Base-by-base conservation (phyloP, 139 green algal species). In the Ettlia oleoabundans region DNA sequence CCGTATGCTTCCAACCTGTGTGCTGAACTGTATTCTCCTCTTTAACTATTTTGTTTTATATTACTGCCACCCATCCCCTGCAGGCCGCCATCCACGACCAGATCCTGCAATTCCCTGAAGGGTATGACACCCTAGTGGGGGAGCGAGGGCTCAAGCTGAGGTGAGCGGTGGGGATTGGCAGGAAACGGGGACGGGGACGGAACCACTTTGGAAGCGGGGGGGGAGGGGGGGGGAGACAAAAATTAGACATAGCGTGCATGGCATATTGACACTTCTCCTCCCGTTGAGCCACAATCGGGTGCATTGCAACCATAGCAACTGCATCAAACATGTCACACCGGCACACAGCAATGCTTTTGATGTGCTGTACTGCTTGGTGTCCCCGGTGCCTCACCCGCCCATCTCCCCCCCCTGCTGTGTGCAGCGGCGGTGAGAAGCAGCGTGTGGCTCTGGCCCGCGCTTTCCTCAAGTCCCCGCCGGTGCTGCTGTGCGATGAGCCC, bases 401-500 rank as follows among this genome's bases (percentile, higher is more conserved):
- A 67, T n/a, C n/a, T 10, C 61, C 7, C 30, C 32, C 5, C 10
- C 64, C 64, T 8, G 32, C 64, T 43, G 18, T 22, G 22, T 63
- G 42, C 70, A 77, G 89, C 70, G 96, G 96, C 28, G 96, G 96
- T 3, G 96, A 98, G 91, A 98, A 98, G 89, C 96, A 98, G 90
- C 89, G 96, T 0, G 94, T 98, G 40, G 94, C 96, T 6, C 93
- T 99, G 42, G 96, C 95, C 22, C 85, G 96, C 68, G 90, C 94
- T 8, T 95, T 97, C 81, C 84, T 97, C 24, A 95, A 95, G 87
- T 86, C 87, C 0, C 92, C 93, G 1, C 64, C 68, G 22, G 74
- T 98, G 9, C 87, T 98, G 76, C 89, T 99, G 41, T 95, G 94
- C 76, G 96, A 99, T 81, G 96, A 99, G 88, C 95, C 96, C 32